Percentiles rank a stretch among this genome's conserved stretches.
phyloP scores from a whole-genome alignment of 1,284 basidiomycete genomes.

The Leccinum subatratum region DNA sequence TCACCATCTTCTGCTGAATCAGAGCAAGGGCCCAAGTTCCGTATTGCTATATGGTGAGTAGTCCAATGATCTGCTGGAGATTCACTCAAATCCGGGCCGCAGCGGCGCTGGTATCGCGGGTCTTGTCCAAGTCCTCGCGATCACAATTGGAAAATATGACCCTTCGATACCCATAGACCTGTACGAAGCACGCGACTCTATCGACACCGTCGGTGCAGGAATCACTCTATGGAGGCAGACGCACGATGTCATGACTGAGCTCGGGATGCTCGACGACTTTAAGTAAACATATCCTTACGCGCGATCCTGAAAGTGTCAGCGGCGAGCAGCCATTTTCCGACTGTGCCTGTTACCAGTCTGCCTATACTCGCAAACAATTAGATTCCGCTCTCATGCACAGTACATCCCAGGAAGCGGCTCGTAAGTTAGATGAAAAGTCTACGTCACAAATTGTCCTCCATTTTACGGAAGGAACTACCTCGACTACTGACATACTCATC shows the following conservation, averaged over 20 bases:
- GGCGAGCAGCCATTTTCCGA: neutral
- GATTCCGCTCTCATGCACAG: constrained; percentile 23
- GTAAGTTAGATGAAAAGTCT: constrained; percentile 11
- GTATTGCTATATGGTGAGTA: neutral
- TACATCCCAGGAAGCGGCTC: constrained; percentile 22
- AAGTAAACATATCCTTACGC: constrained; percentile 6
- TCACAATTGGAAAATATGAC: constrained; percentile 24
- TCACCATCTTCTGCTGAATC: neutral
- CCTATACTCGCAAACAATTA: neutral
- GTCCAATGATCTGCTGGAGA: neutral
- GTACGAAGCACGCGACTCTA: constrained; percentile 22
- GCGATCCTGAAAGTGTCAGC: neutral
- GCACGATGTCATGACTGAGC: constrained; percentile 17
- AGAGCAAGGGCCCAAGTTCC: neutral
- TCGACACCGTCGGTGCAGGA: constrained; percentile 18
- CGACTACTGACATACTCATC: constrained; percentile 19
- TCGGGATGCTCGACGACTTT: constrained; percentile 22
- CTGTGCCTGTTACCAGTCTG: neutral
- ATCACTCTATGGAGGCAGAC: constrained; percentile 13
- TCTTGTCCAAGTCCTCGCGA: constrained; percentile 22
- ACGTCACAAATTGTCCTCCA: constrained; percentile 10
- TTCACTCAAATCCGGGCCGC: neutral
- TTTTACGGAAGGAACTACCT: constrained; percentile 22
- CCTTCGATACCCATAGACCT: constrained; percentile 21
- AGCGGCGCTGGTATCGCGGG: constrained; percentile 25